Evolutionary conservation across 2,329 filamentous ascomycete species (phyloP).

Genomic region (Trichophyton schoenleinii): DNA sequence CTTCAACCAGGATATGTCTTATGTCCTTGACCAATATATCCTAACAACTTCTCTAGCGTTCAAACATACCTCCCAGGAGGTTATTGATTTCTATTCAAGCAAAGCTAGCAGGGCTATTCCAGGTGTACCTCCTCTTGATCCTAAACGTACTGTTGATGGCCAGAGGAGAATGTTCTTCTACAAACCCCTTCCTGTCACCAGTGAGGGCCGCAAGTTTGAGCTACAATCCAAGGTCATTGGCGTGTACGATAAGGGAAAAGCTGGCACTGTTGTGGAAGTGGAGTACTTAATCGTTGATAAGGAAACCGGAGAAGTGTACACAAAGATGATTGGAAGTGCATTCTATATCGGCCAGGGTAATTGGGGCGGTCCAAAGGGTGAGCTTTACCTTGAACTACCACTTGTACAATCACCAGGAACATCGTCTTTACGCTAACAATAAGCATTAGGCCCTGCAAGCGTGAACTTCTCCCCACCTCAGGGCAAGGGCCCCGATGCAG

Average conservation of each 20-base stretch:
- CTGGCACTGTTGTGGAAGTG: conserved; percentile 68
- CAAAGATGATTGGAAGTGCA: conserved; percentile 53
- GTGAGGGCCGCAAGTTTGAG: conserved; percentile 61
- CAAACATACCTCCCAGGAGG: conserved; percentile 63
- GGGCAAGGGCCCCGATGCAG: conserved; percentile 56
- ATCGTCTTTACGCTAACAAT: background rate
- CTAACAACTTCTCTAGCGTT: conserved; percentile 42
- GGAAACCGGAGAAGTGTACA: conserved; percentile 56
- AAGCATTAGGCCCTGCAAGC: conserved; percentile 48
- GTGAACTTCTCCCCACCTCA: conserved; percentile 66
- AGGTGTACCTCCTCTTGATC: conserved; percentile 63
- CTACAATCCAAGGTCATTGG: conserved; percentile 64
- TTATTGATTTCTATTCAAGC: conserved; percentile 71
- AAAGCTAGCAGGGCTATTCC: conserved; percentile 57
- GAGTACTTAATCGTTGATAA: conserved; percentile 66
- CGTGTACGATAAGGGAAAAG: conserved; percentile 80
- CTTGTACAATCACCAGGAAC: background rate
- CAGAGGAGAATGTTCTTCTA: conserved; percentile 68
- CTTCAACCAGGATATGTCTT: background rate
- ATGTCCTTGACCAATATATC: background rate
- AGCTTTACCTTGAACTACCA: conserved; percentile 8
- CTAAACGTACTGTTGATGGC: conserved; percentile 63
- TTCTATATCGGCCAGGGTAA: conserved; percentile 72
- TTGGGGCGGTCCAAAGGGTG: conserved; percentile 84
- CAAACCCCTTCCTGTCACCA: conserved; percentile 61